Evolutionary conservation across 768 basidiomycete species (phyloP).

Genomic region (Termitomyces titanicus): DNA sequence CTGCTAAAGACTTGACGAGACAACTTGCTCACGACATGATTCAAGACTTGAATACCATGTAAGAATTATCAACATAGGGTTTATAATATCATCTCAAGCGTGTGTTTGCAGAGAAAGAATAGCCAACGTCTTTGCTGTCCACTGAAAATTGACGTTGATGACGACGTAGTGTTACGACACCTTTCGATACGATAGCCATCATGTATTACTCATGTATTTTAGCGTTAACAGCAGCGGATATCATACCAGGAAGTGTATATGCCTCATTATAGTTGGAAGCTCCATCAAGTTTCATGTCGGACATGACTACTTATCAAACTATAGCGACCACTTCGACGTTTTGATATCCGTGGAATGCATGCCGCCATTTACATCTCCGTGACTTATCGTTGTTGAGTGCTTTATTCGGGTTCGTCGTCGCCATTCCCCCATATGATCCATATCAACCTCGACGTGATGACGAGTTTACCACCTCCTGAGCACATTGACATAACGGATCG

Average conservation of each 20-base stretch:
- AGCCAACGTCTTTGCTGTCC: slow-evolving; percentile 27
- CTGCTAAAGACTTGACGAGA: slow-evolving; percentile 3
- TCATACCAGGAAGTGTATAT: neutral
- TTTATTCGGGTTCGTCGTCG: slow-evolving; percentile 30
- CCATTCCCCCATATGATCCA: slow-evolving; percentile 40
- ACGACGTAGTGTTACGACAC: neutral
- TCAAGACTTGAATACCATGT: slow-evolving; percentile 30
- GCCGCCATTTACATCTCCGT: slow-evolving; percentile 45
- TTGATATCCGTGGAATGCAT: slow-evolving; percentile 37
- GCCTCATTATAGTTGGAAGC: too few relatives aligned
- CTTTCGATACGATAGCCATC: neutral
- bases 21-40: slow-evolving; percentile 22
- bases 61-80: neutral
- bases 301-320: slow-evolving; percentile 6
- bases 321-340: slow-evolving; percentile 34
- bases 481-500: slow-evolving; percentile 36
- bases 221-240: neutral
- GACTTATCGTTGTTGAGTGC: slow-evolving; percentile 26
- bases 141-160: slow-evolving; percentile 1
- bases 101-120: slow-evolving; percentile 26
- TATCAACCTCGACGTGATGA: slow-evolving; percentile 38
- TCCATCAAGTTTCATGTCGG: neutral
- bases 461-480: slow-evolving; percentile 25
- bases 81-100: neutral
- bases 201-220: slow-evolving; percentile 10